Percentiles rank a stretch among this genome's conserved stretches.
These are phyloP conservation scores for Chlamydomonas sp. DNA, from an alignment of 139 green algal genomes.

Conservation along the genomic window DNA sequence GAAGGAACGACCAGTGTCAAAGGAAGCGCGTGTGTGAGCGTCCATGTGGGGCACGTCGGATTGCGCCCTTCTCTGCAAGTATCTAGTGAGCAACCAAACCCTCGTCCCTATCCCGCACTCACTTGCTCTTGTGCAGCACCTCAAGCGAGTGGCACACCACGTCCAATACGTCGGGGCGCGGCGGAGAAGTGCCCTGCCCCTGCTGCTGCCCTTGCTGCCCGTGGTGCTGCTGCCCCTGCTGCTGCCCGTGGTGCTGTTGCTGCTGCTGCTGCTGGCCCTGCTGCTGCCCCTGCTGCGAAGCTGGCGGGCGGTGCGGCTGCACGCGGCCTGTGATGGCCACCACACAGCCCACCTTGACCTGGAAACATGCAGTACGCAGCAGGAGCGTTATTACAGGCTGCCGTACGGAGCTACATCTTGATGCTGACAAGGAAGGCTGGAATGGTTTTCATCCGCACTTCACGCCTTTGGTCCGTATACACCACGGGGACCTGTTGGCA, in stretches of 20 bases:
- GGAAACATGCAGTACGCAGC: background rate
- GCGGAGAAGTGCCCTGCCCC: background rate
- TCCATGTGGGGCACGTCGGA: too few relatives aligned
- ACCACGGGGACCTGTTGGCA: too few relatives aligned
- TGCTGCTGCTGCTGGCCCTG: conserved; percentile 25
- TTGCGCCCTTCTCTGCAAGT: too few relatives aligned
- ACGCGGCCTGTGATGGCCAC: conserved; percentile 40
- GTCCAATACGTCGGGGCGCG: conserved; percentile 12
- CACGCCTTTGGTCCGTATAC: too few relatives aligned
- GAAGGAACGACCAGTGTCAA: too few relatives aligned
- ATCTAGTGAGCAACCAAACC: background rate
- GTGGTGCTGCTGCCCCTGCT: background rate
- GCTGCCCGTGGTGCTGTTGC: too few relatives aligned
- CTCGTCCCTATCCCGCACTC: background rate
- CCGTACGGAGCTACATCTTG: too few relatives aligned
- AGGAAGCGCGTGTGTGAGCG: too few relatives aligned
- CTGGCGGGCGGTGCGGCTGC: conserved; percentile 22
- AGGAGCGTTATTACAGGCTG: too few relatives aligned
- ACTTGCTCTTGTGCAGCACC: conserved; percentile 27
- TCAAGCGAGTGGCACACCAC: conserved; percentile 2
- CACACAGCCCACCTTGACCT: conserved; percentile 35
- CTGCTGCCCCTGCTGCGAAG: background rate
- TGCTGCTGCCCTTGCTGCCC: conserved; percentile 22
- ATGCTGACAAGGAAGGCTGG: too few relatives aligned
- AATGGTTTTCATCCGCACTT: too few relatives aligned